Evolutionary conservation across 108 stramenopile genomes (phyloP).

Genomic region (Pseudonitzschia delicatissima): DNA sequence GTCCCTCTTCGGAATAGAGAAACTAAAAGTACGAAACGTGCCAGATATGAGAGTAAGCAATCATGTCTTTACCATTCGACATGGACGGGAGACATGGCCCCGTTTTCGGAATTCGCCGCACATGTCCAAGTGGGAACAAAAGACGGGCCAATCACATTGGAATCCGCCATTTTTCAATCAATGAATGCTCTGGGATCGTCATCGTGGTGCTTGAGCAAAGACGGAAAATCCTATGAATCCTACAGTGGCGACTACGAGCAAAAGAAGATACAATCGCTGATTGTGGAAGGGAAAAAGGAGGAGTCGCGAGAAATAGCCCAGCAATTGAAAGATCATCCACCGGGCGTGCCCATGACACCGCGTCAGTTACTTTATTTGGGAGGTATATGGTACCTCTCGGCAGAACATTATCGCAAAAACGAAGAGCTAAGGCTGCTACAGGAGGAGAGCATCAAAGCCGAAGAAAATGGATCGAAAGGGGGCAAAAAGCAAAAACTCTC

Average conservation of each 20-base stretch:
- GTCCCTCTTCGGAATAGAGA: too few relatives aligned
- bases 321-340: background rate
- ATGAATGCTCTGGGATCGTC: conserved; percentile 11
- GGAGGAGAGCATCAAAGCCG: background rate
- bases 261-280: background rate
- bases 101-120: conserved; percentile 27
- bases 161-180: conserved; percentile 15
- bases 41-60: too few relatives aligned
- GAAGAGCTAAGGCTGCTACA: background rate
- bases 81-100: conserved; percentile 19
- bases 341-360: conserved; percentile 28
- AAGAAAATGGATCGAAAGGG: background rate
- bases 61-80: background rate
- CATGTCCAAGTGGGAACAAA: conserved; percentile 15
- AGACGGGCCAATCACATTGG: conserved; percentile 17
- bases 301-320: background rate
- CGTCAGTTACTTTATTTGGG: conserved; percentile 64
- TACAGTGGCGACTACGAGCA: background rate
- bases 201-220: too few relatives aligned
- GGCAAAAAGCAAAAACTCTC: background rate
- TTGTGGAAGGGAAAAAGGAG: background rate
- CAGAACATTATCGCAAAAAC: conserved; percentile 22
- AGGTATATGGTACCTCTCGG: conserved; percentile 68
- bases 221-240: background rate
- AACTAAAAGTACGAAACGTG: too few relatives aligned